phyloP scores from a whole-genome alignment of 2,329 filamentous ascomycete genomes.

The Trichoderma semiorbis region DNA sequence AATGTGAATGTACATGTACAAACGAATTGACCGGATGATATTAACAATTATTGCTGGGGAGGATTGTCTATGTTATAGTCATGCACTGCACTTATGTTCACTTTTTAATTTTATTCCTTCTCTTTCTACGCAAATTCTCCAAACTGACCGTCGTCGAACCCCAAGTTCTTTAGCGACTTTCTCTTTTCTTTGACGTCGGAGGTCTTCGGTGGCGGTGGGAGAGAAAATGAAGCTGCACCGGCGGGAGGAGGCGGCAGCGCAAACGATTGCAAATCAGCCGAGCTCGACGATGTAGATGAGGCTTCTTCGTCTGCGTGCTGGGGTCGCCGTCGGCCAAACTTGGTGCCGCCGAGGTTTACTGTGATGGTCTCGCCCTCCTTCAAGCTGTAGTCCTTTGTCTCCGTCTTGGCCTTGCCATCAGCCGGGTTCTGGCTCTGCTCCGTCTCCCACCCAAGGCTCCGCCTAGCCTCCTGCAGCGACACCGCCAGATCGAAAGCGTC shows the following conservation, averaged over 20 bases:
- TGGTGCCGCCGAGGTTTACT: conserved; percentile 63
- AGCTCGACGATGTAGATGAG: conserved; percentile 19
- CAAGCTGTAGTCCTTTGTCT: conserved; percentile 68
- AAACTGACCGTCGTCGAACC: conserved; percentile 85
- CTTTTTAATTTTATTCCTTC: not conserved
- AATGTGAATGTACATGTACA: not conserved
- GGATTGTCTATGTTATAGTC: conserved; percentile 8
- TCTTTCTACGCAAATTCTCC: conserved; percentile 66
- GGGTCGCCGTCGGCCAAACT: conserved; percentile 48
- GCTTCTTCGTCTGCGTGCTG: conserved; percentile 23
- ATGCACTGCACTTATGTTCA: conserved; percentile 11
- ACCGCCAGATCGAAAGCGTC: conserved; percentile 86
- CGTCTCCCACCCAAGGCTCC: conserved; percentile 60
- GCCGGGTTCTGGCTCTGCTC: conserved; percentile 33
- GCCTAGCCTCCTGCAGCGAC: conserved; percentile 72
- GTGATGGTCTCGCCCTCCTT: conserved; percentile 90
- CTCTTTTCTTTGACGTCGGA: conserved; percentile 59
- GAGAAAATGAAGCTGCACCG: conserved; percentile 38
- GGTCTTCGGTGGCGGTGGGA: conserved; percentile 66
- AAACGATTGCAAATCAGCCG: conserved; percentile 52
- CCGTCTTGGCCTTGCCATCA: conserved; percentile 36
- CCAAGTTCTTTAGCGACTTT: conserved; percentile 60
- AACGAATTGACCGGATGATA: not conserved
- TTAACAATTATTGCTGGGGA: conserved; percentile 15
- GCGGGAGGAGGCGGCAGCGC: conserved; percentile 69